These are phyloP conservation scores for Trichoderma sp. DNA, from an alignment of 2,329 filamentous ascomycete genomes.

Conservation along the genomic window DNA sequence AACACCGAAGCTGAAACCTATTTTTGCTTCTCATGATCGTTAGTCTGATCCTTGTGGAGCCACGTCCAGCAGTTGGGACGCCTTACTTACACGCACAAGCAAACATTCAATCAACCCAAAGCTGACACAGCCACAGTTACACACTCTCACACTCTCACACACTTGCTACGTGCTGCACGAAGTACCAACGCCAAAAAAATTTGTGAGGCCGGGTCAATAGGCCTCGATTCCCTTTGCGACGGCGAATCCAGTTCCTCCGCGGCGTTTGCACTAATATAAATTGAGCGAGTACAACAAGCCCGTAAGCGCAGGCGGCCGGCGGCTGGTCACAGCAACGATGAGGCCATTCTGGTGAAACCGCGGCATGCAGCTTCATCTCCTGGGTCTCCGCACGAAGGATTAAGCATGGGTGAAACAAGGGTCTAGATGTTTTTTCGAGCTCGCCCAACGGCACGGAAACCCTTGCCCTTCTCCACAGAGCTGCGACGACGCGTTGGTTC, in stretches of 20 bases:
- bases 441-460: background rate
- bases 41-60: background rate
- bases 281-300: background rate
- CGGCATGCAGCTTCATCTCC: background rate
- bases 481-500: background rate
- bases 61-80: background rate
- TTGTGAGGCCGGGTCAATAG: background rate
- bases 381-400: background rate
- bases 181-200: background rate
- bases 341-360: background rate
- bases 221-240: background rate
- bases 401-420: background rate
- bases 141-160: background rate
- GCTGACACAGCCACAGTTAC: background rate
- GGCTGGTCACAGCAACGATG: background rate
- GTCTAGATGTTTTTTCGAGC: background rate
- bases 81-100: background rate
- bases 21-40: background rate
- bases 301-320: background rate
- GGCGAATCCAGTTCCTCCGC: slow-evolving; percentile 1
- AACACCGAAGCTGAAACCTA: background rate
- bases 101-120: background rate
- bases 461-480: background rate
- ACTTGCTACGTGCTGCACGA: no score
- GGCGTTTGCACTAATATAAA: background rate